These are phyloP conservation scores for Taphrina sp. DNA, from an alignment of 1,139 yeast species.

Conservation along the genomic window DNA sequence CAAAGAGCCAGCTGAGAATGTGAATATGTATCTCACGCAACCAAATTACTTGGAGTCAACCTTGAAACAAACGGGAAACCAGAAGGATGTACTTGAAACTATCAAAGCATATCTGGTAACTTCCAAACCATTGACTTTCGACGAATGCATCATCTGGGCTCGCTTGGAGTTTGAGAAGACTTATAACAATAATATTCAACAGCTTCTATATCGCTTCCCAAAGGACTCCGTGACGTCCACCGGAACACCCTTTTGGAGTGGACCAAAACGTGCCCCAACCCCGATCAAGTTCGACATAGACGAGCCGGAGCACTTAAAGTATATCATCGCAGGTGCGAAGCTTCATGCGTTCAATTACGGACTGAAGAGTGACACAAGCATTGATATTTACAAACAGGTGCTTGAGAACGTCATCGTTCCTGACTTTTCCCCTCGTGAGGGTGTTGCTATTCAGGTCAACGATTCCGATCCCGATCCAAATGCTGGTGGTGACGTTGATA, in stretches of 20 bases:
- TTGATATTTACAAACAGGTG: constrained; percentile 50
- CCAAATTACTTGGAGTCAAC: constrained; percentile 90
- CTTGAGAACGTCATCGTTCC: constrained; percentile 58
- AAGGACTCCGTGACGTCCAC: constrained; percentile 83
- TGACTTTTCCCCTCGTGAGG: constrained; percentile 70
- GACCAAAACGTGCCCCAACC: constrained; percentile 93
- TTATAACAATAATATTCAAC: constrained; percentile 80
- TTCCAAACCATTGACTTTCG: constrained; percentile 83
- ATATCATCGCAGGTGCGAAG: constrained; percentile 85
- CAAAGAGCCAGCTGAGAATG: constrained; percentile 86
- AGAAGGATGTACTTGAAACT: constrained; percentile 77
- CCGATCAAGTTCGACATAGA: constrained; percentile 74
- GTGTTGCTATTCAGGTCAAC: constrained; percentile 77
- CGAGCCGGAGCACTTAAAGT: constrained; percentile 75
- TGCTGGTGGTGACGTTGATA: constrained; percentile 56
- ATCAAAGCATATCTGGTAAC: constrained; percentile 66
- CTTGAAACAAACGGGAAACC: constrained; percentile 87
- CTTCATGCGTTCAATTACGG: constrained; percentile 89
- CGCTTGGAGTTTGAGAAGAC: constrained; percentile 81
- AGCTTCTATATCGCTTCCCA: constrained; percentile 89
- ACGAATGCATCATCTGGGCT: constrained; percentile 95
- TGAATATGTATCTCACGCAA: constrained; percentile 82
- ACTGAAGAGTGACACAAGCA: constrained; percentile 53
- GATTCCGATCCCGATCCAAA: constrained; percentile 87
- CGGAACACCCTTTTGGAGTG: constrained; percentile 97